Conservation (phyloP, 768 basidiomycete genomes). For the Strobilomyces echinocephalus region DNA sequence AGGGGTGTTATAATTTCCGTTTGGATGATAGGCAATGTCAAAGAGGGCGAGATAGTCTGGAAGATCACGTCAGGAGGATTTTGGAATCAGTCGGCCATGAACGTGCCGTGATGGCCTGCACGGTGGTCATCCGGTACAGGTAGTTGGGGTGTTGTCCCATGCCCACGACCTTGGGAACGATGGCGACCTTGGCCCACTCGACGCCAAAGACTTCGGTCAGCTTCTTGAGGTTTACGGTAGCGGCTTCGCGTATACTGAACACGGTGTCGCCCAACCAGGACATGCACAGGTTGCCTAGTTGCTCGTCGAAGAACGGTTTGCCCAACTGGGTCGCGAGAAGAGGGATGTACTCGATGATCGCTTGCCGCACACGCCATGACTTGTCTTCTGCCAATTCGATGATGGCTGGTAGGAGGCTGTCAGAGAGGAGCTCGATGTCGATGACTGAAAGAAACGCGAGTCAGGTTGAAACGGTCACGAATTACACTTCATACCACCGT, state of each 20-base stretch:
- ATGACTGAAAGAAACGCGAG: slow-evolving; percentile 59
- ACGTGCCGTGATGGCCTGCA: slow-evolving; percentile 93
- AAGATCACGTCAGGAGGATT: slow-evolving; percentile 6
- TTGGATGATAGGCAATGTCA: slow-evolving; percentile 78
- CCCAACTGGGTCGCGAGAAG: slow-evolving; percentile 97
- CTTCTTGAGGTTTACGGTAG: slow-evolving; percentile 93
- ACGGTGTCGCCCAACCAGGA: slow-evolving; percentile 98
- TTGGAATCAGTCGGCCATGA: not conserved
- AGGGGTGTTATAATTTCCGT: slow-evolving; percentile 82
- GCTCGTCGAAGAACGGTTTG: slow-evolving; percentile 95
- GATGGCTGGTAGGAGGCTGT: slow-evolving; percentile 94
- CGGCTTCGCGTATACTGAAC: slow-evolving; percentile 97
- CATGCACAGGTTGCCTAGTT: slow-evolving; percentile 96
- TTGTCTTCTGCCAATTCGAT: slow-evolving; percentile 98
- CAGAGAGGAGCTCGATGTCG: slow-evolving; percentile 90
- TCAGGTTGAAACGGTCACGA: slow-evolving; percentile 5
- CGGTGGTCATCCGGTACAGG: slow-evolving; percentile 96
- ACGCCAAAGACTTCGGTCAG: slow-evolving; percentile 98
- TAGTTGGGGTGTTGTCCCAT: slow-evolving; percentile 98
- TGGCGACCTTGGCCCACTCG: slow-evolving; percentile 91
- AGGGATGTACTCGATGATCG: slow-evolving; percentile 99
- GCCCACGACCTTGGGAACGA: slow-evolving; percentile 94
- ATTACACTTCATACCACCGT: slow-evolving; percentile 57
- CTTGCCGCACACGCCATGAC: slow-evolving; percentile 98
- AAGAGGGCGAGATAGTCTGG: slow-evolving; percentile 93